phyloP scores from a whole-genome alignment of 2,329 filamentous ascomycete genomes.

The Tolypocladium pustulatum region DNA sequence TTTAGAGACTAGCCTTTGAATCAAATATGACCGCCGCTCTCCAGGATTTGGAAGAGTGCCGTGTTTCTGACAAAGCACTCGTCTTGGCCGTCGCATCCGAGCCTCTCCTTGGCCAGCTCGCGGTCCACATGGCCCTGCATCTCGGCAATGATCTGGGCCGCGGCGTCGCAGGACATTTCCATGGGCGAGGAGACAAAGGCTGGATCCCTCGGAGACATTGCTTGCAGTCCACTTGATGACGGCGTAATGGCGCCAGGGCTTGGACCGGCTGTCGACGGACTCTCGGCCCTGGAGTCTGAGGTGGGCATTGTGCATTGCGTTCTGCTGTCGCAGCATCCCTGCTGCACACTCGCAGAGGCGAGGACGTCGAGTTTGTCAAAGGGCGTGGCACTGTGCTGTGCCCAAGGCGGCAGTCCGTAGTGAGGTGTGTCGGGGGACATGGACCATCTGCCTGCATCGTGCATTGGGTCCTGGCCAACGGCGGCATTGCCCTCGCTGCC shows the following conservation, averaged over 20 bases:
- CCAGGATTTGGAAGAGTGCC: slow-evolving; percentile 22
- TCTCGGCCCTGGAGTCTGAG: slow-evolving; percentile 11
- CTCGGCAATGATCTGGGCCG: slow-evolving; percentile 26
- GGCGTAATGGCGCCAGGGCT: slow-evolving; percentile 12
- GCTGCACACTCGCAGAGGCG: slow-evolving; percentile 23
- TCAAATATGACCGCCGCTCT: slow-evolving; percentile 7
- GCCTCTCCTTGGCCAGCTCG: slow-evolving; percentile 11
- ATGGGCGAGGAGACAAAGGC: slow-evolving; percentile 15
- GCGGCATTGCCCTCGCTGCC: neutral
- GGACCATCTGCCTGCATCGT: neutral
- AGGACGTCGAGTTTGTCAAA: slow-evolving; percentile 27
- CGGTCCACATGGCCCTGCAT: slow-evolving; percentile 24
- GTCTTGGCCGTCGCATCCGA: slow-evolving; percentile 17
- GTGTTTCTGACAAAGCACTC: slow-evolving; percentile 24
- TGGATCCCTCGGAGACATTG: slow-evolving; percentile 6
- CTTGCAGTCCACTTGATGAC: slow-evolving; percentile 4
- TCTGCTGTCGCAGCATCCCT: slow-evolving; percentile 13
- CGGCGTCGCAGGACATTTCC: slow-evolving; percentile 23
- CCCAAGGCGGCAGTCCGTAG: neutral
- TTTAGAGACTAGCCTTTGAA: too few species aligned
- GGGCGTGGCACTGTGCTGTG: slow-evolving; percentile 4
- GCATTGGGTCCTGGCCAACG: neutral
- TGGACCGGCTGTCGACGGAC: slow-evolving; percentile 9
- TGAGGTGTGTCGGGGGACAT: neutral
- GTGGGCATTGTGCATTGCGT: slow-evolving; percentile 10